A percentile compares a stretch with the other conserved stretches of the same genome.
These are phyloP conservation scores for Novymonas esmeraldas DNA, from an alignment of 208 protist species.

Conservation along the genomic window DNA sequence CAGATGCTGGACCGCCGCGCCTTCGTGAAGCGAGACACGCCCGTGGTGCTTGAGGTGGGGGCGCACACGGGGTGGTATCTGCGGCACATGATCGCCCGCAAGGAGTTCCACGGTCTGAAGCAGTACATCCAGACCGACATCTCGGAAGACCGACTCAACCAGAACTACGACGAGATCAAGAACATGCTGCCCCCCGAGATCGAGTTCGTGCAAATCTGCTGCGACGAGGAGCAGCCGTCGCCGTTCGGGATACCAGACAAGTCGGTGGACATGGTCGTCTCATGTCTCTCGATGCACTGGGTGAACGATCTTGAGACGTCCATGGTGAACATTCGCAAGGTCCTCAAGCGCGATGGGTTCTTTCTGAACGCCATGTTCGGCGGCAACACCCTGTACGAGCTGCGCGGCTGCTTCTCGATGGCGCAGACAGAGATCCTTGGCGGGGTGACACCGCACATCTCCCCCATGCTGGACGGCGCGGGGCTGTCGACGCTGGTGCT, in stretches of 20 bases:
- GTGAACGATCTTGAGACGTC: slow-evolving; percentile 89
- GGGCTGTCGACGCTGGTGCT: slow-evolving; percentile 87
- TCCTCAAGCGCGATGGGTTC: slow-evolving; percentile 91
- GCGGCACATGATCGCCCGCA: slow-evolving; percentile 86
- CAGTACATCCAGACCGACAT: slow-evolving; percentile 94
- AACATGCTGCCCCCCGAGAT: slow-evolving; percentile 75
- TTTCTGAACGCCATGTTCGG: slow-evolving; percentile 88
- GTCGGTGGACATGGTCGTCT: slow-evolving; percentile 90
- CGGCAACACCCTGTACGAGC: slow-evolving; percentile 92
- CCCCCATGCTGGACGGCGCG: slow-evolving; percentile 87
- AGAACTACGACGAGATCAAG: slow-evolving; percentile 87
- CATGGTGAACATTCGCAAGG: slow-evolving; percentile 77
- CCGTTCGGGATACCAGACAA: slow-evolving; percentile 82
- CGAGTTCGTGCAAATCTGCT: slow-evolving; percentile 90
- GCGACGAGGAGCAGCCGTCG: slow-evolving; percentile 77
- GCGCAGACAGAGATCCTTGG: slow-evolving; percentile 87
- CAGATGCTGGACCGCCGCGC: slow-evolving; percentile 86
- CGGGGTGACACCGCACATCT: slow-evolving; percentile 88
- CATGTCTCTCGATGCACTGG: slow-evolving; percentile 92
- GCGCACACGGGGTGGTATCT: slow-evolving; percentile 89
- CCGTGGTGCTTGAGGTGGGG: slow-evolving; percentile 82
- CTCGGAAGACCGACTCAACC: slow-evolving; percentile 80
- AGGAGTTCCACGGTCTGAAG: slow-evolving; percentile 81
- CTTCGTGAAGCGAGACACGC: slow-evolving; percentile 87
- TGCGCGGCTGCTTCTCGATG: slow-evolving; percentile 87